Conservation (phyloP, 176 grass and related monocot species). For the Aegilops umbellulata region DNA sequence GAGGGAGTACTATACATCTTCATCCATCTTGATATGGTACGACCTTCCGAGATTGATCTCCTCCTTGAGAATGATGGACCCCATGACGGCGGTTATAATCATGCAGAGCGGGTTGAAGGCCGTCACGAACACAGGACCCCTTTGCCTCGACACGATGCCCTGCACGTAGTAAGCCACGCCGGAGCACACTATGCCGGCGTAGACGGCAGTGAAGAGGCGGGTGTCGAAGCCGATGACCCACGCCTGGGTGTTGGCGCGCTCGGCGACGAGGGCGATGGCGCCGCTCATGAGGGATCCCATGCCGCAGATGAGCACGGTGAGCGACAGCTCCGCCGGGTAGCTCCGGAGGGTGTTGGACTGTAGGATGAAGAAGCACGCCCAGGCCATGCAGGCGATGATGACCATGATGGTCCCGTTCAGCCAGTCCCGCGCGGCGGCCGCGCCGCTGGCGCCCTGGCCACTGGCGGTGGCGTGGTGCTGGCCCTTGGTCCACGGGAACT, state of each 20-base stretch:
- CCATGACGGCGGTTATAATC: slow-evolving; percentile 82
- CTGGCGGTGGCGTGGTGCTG: slow-evolving; percentile 21
- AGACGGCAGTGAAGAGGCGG: slow-evolving; percentile 74
- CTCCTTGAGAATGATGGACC: slow-evolving; percentile 78
- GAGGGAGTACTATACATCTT: no score
- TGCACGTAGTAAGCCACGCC: slow-evolving; percentile 95
- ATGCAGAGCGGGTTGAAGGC: slow-evolving; percentile 99
- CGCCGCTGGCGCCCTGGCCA: not conserved
- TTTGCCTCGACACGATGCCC: slow-evolving; percentile 66
- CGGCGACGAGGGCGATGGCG: slow-evolving; percentile 56
- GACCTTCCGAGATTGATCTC: slow-evolving; percentile 84
- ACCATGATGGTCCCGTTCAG: slow-evolving; percentile 68
- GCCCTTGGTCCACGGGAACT: slow-evolving; percentile 65
- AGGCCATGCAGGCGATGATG: slow-evolving; percentile 54
- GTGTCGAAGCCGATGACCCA: slow-evolving; percentile 91
- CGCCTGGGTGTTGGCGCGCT: slow-evolving; percentile 51
- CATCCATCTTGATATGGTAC: not conserved
- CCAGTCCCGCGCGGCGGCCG: slow-evolving; percentile 30
- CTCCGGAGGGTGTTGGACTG: slow-evolving; percentile 66
- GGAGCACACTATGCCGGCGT: slow-evolving; percentile 84
- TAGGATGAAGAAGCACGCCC: slow-evolving; percentile 82
- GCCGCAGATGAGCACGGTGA: slow-evolving; percentile 75
- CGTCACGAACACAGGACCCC: slow-evolving; percentile 89
- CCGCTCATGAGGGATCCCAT: slow-evolving; percentile 64
- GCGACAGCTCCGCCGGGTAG: slow-evolving; percentile 76